phyloP scores from a whole-genome alignment of 1,284 basidiomycete species.

The Trametes pubescens region DNA sequence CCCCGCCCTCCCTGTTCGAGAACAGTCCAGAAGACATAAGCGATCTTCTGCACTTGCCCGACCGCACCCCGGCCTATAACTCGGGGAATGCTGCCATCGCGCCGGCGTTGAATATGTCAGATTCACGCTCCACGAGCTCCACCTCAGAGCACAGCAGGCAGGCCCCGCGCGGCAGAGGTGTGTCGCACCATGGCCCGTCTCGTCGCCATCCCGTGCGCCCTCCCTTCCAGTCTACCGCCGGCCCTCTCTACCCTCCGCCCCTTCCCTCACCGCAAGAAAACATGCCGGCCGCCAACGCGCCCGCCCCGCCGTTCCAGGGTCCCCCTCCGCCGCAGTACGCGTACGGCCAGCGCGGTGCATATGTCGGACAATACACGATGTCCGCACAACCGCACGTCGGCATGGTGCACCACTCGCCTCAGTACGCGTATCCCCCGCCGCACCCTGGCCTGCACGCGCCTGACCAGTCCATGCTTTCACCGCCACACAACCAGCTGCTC shows the following conservation, averaged over 20 bases:
- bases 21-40: conserved; percentile 37
- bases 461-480: conserved; percentile 41
- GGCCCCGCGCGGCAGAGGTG: conserved; percentile 35
- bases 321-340: conserved; percentile 37
- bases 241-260: conserved; percentile 27
- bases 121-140: conserved; percentile 32
- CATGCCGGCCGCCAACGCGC: conserved; percentile 19
- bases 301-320: conserved; percentile 33
- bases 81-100: conserved; percentile 33
- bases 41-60: conserved; percentile 30
- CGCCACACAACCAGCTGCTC: conserved; percentile 41
- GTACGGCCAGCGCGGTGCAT: conserved; percentile 48
- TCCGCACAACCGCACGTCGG: conserved; percentile 50
- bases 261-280: conserved; percentile 28
- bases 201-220: conserved; percentile 37
- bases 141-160: conserved; percentile 35
- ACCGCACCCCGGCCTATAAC: conserved; percentile 33
- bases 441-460: conserved; percentile 44
- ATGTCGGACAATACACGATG: conserved; percentile 57
- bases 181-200: conserved; percentile 37
- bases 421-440: conserved; percentile 47
- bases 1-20: conserved; percentile 41
- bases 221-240: conserved; percentile 31
- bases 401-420: conserved; percentile 48
- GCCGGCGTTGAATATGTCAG: conserved; percentile 37